Percentiles rank a stretch among this genome's conserved stretches.
These are phyloP conservation scores for Solanum habrochaites DNA, from an alignment of 257 asterid genomes.

Conservation along the genomic window DNA sequence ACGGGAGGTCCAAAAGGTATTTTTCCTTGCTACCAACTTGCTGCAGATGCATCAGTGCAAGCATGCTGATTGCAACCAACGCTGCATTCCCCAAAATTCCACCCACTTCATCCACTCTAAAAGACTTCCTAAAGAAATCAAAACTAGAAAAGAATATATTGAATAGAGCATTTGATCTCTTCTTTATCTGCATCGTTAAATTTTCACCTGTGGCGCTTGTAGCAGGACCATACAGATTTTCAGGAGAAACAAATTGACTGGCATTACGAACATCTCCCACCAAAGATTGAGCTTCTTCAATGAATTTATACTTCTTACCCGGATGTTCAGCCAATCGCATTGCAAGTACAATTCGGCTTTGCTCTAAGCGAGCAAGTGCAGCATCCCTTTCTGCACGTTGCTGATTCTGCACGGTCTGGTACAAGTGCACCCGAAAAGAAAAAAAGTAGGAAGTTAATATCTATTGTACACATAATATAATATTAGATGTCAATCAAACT, in stretches of 20 bases:
- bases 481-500: not conserved
- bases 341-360: constrained; percentile 81
- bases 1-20: constrained; percentile 16
- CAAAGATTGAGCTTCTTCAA: constrained; percentile 85
- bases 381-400: constrained; percentile 86
- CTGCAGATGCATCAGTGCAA: constrained; percentile 67
- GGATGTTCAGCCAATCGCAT: constrained; percentile 96
- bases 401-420: constrained; percentile 73
- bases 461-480: not conserved
- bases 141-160: constrained; percentile 43
- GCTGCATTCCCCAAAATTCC: constrained; percentile 91
- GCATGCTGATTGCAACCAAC: constrained; percentile 75
- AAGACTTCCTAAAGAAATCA: constrained; percentile 41
- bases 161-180: constrained; percentile 29
- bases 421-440: not conserved
- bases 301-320: constrained; percentile 82
- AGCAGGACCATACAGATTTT: constrained; percentile 35
- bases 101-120: constrained; percentile 55
- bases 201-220: constrained; percentile 21
- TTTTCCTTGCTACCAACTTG: constrained; percentile 42
- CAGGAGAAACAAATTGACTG: constrained; percentile 45
- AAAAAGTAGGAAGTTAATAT: not conserved
- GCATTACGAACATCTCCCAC: constrained; percentile 73
- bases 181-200: constrained; percentile 16
- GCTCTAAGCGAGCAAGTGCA: constrained; percentile 86